Base-by-base conservation (phyloP, 768 basidiomycete species). In the Hygrocybe punicea region DNA sequence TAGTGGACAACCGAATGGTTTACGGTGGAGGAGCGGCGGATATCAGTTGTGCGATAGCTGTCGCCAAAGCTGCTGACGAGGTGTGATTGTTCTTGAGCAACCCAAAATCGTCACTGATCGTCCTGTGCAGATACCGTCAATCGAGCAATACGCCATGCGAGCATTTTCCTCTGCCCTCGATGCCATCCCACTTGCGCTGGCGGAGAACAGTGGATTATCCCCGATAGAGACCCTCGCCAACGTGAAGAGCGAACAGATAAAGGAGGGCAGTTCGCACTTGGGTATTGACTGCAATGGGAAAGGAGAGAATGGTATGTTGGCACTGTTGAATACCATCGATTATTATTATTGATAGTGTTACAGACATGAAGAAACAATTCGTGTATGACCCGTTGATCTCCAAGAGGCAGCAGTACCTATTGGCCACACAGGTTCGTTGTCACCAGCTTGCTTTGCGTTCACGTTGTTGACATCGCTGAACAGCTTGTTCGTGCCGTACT, bases 81-180 rank as follows among this genome's bases (percentile, higher is more conserved):
- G 92, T 91, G 47, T 17, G 76, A 64, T 23, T n/a, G 29, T 21
- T 11, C 25, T 33, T 49, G 35, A 16, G 7, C 21, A 21, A 19
- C 29, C 42, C 33, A 6, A 17, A 47, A 13, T 48, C 13, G 29
- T 34, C 44, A 23, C 45, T 57, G 17, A 55, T 54, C 40, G 62
- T 36, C 53, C 42, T 19, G 23, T 25, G 23, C 56, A 94, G 91
- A 96, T 97, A 62, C 88, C 97, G 1, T 83, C 93, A 25, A 98
- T 99, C 66, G 97, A 99, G 74, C 97, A 99, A 78, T 99, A 99
- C 67, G 97, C 97, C 2, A 98, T 99, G 95, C 88, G 96, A 49
- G 95, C 97, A n/a, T 99, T 98, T 70, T 83, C 97, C 3, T 90
- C 91, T 34, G 96, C 97, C 13, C 78, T 99, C 7, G 97, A 99